Base-by-base conservation (phyloP, 2,329 filamentous ascomycete species). In the Golovinomyces cichoracearum region DNA sequence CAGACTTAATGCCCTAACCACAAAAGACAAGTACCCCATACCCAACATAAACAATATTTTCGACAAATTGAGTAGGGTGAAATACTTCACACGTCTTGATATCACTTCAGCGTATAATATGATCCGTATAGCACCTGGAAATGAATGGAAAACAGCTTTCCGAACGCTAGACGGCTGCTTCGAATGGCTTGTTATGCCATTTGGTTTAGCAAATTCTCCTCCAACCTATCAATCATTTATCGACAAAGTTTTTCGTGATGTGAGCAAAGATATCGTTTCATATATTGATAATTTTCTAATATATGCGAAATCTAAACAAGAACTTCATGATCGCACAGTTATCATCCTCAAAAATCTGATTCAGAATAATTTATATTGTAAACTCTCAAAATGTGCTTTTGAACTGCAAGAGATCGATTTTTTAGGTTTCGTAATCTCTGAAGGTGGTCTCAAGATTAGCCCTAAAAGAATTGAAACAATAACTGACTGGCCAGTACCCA, bases 1-100 rank as follows among this genome's bases (percentile, higher is more conserved):
- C 19, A 33, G 23, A 15, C 38, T 51, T n/a, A 51, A 51, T 25
- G 35, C 29, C 12, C 31, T 49, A 17, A 51, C 50, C 19, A 49
- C 26, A n/a, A 45, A 27, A 19, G 41, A 45, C 17, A 45, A 45
- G 17, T 51, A 51, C 22, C 47, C 41, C 5, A 15, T 49, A 6
- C 50, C 47, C 19, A 27, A 49, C 22, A 38, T 48, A n/a, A 17
- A 27, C 22, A 7, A 48, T 9, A 46, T 27, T 9, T 22, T 46
- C 10, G n/a, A 19, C 4, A 21, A 9, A n/a, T 10, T 35, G 10
- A 21, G 27, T 22, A 47, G 27, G 17, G 17, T 29, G 12, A 47
- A 23, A 22, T 47, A 22, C 5, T 23, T 46, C 15, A 46, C 26
- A 26, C 33, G 35, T 15, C 19, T 46, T 15, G 44, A 46, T 46